A percentile compares a stretch with the other conserved stretches of the same genome.
Evolutionary conservation across 2,329 filamentous ascomycete genomes (phyloP).

Genomic region (Thielaviopsis punctulata): DNA sequence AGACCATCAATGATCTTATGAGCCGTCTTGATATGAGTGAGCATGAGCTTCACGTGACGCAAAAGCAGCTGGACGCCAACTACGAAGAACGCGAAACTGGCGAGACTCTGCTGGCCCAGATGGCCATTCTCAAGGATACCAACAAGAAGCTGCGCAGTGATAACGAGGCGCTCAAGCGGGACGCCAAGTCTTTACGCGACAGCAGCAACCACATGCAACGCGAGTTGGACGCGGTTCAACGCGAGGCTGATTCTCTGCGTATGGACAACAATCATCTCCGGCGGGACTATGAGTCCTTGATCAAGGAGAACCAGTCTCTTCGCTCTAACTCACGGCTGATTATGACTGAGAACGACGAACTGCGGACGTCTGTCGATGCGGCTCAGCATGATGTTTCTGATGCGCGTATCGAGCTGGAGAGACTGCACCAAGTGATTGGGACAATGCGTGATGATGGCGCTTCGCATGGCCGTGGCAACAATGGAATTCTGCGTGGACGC

Average conservation of each 20-base stretch:
- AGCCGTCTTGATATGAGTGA: constrained; percentile 25
- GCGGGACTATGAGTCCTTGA: constrained; percentile 26
- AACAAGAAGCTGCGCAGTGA: constrained; percentile 14
- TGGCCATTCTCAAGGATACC: constrained; percentile 23
- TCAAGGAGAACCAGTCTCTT: constrained; percentile 28
- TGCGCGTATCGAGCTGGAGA: constrained; percentile 24
- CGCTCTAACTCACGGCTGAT: constrained; percentile 25
- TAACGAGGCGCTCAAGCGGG: constrained; percentile 20
- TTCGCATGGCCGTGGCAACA: constrained; percentile 32
- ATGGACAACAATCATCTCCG: constrained; percentile 25
- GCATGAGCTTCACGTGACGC: constrained; percentile 26
- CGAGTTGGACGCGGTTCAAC: constrained; percentile 21
- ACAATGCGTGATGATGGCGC: constrained; percentile 26
- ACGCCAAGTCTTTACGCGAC: constrained; percentile 25
- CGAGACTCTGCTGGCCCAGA: constrained; percentile 25
- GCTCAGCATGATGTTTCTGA: constrained; percentile 26
- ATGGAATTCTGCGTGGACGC: constrained; percentile 33
- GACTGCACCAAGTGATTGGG: constrained; percentile 22
- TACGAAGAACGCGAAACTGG: constrained; percentile 23
- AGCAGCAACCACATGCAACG: constrained; percentile 24
- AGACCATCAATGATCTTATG: constrained; percentile 35
- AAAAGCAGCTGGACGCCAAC: constrained; percentile 25
- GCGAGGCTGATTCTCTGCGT: constrained; percentile 26
- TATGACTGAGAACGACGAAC: constrained; percentile 26
- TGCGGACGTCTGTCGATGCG: constrained; percentile 25